Percentiles rank a stretch among this genome's conserved stretches.
phyloP scores from a whole-genome alignment of 805 yeast species.

The Kodamaea fukazawae region DNA sequence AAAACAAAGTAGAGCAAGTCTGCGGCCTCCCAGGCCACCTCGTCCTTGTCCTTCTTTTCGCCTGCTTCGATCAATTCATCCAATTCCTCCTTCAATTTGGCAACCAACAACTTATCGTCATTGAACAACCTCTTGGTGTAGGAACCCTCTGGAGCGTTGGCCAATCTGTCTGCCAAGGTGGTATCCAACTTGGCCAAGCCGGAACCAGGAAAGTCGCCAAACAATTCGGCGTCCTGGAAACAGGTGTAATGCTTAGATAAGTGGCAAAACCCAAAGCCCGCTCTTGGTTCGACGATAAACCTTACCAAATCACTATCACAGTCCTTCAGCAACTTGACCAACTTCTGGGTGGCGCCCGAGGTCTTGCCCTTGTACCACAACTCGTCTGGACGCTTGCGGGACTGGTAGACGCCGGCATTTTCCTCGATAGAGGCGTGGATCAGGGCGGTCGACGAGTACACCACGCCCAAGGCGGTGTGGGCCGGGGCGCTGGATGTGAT shows the following conservation, averaged over 20 bases:
- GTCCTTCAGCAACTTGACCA: constrained; percentile 67
- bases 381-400: constrained; percentile 74
- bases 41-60: constrained; percentile 24
- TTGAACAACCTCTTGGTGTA: constrained; percentile 85
- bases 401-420: constrained; percentile 87
- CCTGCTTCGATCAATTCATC: constrained; percentile 91
- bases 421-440: constrained; percentile 78
- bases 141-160: constrained; percentile 85
- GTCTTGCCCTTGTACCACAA: constrained; percentile 96
- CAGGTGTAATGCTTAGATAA: constrained; percentile 70
- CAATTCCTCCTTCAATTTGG: constrained; percentile 93
- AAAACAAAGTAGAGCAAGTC: constrained; percentile 66
- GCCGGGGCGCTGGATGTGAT: constrained; percentile 66
- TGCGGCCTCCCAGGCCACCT: constrained; percentile 96
- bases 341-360: constrained; percentile 90
- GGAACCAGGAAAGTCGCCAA: constrained; percentile 45
- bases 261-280: constrained; percentile 92
- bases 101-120: constrained; percentile 71
- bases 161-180: constrained; percentile 60
- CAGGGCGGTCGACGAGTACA: constrained; percentile 83
- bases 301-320: constrained; percentile 92
- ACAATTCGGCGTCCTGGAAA: constrained; percentile 49
- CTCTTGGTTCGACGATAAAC: constrained; percentile 74
- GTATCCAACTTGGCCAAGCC: constrained; percentile 72
- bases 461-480: constrained; percentile 69